Percentiles rank a stretch among this genome's conserved stretches.
Conservation (phyloP, 768 basidiomycete genomes). For the Xerocomellus intermedius region DNA sequence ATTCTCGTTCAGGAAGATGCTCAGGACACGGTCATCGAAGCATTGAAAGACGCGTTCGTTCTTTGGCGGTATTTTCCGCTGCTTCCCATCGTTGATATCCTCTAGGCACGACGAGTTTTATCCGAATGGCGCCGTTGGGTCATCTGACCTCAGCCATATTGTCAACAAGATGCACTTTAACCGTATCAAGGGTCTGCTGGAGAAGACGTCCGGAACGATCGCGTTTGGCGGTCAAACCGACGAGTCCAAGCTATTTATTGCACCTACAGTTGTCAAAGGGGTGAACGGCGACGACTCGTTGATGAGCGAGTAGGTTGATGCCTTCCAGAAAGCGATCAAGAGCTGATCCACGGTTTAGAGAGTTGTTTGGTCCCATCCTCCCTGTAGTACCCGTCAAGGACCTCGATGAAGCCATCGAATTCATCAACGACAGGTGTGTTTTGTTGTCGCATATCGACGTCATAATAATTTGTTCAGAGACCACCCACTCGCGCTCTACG, state of each 20-base stretch:
- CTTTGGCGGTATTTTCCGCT: not conserved
- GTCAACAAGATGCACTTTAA: conserved; percentile 51
- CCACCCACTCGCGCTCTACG: conserved; percentile 73
- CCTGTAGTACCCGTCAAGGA: conserved; percentile 71
- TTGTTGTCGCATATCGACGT: not conserved
- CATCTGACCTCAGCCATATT: conserved; percentile 50
- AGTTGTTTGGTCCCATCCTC: conserved; percentile 82
- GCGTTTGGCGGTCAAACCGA: conserved; percentile 64
- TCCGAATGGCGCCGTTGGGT: conserved; percentile 41
- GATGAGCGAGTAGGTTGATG: conserved; percentile 64
- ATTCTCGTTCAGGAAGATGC: conserved; percentile 42
- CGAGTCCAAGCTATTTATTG: conserved; percentile 57
- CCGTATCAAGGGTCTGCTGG: conserved; percentile 63
- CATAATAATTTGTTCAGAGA: conserved; percentile 42
- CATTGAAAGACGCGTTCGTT: conserved; percentile 43
- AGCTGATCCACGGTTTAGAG: conserved; percentile 40
- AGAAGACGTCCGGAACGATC: conserved; percentile 62
- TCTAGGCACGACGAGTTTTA: conserved; percentile 34
- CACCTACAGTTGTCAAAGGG: conserved; percentile 69
- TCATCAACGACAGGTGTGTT: conserved; percentile 57
- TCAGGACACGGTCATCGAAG: conserved; percentile 41
- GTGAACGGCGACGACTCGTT: conserved; percentile 64
- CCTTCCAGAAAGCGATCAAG: not conserved
- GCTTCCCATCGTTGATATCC: not conserved
- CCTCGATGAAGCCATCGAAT: conserved; percentile 68